Evolutionary conservation across 306 rosid genomes (phyloP).

Genomic region (Cajanus cajan): DNA sequence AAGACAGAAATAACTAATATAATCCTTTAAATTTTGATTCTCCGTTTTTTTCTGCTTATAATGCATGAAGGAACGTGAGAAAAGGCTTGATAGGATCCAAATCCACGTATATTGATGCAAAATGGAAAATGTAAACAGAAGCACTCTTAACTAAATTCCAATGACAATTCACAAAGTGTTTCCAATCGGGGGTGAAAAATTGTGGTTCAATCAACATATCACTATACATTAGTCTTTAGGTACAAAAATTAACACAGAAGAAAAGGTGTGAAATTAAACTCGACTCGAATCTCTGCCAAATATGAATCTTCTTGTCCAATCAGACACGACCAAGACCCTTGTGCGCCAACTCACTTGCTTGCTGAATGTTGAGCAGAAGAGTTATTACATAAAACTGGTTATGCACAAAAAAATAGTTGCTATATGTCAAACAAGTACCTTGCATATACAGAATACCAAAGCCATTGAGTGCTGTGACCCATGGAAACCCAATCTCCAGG

Average conservation of each 20-base stretch:
- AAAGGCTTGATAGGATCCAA: neutral
- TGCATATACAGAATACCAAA: slow-evolving; percentile 98
- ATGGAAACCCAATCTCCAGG: slow-evolving; percentile 98
- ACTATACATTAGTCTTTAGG: neutral
- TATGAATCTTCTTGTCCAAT: slow-evolving; percentile 83
- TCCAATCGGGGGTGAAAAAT: neutral
- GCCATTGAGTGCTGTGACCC: slow-evolving; percentile 97
- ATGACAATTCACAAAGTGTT: neutral
- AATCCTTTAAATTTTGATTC: neutral
- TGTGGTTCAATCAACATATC: neutral
- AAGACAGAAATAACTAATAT: neutral
- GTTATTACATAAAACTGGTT: neutral
- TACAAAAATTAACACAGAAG: slow-evolving; percentile 13
- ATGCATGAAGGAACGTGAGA: neutral
- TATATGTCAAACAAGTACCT: slow-evolving; percentile 44
- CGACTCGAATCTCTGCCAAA: slow-evolving; percentile 96
- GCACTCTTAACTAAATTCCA: neutral
- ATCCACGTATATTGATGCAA: neutral
- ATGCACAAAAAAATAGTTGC: neutral
- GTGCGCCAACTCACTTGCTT: slow-evolving; percentile 99
- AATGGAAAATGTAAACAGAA: neutral
- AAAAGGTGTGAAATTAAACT: slow-evolving; percentile 31
- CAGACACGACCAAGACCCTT: slow-evolving; percentile 69
- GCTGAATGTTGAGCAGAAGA: slow-evolving; percentile 38
- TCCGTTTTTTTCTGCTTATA: neutral